Conservation (phyloP, 1,284 basidiomycete species). For the Fereydounia khargensis region DNA sequence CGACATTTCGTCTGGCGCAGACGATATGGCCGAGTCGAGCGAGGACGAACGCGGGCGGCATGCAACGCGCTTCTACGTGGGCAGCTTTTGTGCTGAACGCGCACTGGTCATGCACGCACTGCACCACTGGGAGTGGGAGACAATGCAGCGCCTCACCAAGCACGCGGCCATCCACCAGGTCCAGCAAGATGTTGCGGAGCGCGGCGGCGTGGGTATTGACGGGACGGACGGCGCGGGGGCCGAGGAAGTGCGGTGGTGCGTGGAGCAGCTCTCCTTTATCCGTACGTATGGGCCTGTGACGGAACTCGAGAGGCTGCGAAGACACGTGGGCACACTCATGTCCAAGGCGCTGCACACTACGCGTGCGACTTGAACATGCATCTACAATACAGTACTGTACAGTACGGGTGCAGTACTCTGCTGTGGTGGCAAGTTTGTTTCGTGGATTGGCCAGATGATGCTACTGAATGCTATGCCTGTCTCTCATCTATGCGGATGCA, state of each 20-base stretch:
- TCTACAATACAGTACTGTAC: too few species aligned
- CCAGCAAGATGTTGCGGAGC: not conserved
- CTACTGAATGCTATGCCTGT: too few species aligned
- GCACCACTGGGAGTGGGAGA: slow-evolving; percentile 36
- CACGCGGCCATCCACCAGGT: slow-evolving; percentile 13
- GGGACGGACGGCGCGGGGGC: not conserved
- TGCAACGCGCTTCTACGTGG: slow-evolving; percentile 16
- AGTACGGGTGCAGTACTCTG: too few species aligned
- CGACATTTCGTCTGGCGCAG: slow-evolving; percentile 6
- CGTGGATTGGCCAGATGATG: too few species aligned
- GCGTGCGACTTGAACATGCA: too few species aligned
- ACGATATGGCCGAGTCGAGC: slow-evolving; percentile 9
- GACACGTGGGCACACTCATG: too few species aligned
- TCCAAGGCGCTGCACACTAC: too few species aligned
- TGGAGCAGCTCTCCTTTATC: too few species aligned
- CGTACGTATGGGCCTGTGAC: too few species aligned
- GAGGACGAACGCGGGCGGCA: not conserved
- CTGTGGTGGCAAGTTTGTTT: too few species aligned
- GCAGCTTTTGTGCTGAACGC: slow-evolving; percentile 16
- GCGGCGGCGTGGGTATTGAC: not conserved
- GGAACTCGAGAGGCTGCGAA: too few species aligned
- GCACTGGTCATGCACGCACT: slow-evolving; percentile 21
- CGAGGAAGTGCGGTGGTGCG: not conserved
- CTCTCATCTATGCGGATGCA: too few species aligned
- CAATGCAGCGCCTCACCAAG: slow-evolving; percentile 21